Conservation (phyloP, 129 eudicot species). For the Tanacetum coccineum region DNA sequence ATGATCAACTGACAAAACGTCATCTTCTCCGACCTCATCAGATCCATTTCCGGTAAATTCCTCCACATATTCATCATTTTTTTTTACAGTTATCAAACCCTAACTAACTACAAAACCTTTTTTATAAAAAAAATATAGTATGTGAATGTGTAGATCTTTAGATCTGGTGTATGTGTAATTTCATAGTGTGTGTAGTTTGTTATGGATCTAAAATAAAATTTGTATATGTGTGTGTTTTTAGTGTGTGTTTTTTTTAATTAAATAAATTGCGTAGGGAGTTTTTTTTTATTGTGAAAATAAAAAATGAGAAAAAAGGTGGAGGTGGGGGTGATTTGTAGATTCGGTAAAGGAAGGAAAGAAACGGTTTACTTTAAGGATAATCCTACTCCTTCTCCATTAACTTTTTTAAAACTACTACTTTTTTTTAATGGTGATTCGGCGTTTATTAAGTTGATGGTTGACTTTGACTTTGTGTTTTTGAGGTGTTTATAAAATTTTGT, state of each 20-base stretch:
- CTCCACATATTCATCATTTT: slow-evolving; percentile 62
- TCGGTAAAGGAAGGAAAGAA: slow-evolving; percentile 15
- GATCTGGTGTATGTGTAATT: slow-evolving; percentile 39
- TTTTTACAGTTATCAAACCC: neutral
- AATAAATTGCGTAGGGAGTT: neutral
- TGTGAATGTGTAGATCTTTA: too few species aligned
- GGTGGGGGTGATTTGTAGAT: slow-evolving; percentile 27
- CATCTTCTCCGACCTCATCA: slow-evolving; percentile 99
- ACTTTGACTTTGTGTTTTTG: neutral
- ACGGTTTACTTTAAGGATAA: slow-evolving; percentile 34
- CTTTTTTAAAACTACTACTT: neutral
- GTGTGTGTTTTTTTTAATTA: neutral
- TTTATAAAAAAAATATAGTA: too few species aligned
- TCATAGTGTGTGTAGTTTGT: slow-evolving; percentile 27
- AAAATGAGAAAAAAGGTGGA: too few species aligned
- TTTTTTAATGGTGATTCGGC: neutral
- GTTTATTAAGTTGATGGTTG: neutral
- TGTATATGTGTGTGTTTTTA: slow-evolving; percentile 15
- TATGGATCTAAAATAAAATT: slow-evolving; percentile 21
- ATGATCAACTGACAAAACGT: slow-evolving; percentile 72
- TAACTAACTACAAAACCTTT: too few species aligned
- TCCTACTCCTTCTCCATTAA: slow-evolving; percentile 17
- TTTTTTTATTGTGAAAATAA: neutral
- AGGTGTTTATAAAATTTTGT: too few species aligned
- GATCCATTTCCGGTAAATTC: slow-evolving; percentile 89